These are phyloP conservation scores for Starmerella asiatica DNA, from an alignment of 805 yeast species.

Conservation along the genomic window DNA sequence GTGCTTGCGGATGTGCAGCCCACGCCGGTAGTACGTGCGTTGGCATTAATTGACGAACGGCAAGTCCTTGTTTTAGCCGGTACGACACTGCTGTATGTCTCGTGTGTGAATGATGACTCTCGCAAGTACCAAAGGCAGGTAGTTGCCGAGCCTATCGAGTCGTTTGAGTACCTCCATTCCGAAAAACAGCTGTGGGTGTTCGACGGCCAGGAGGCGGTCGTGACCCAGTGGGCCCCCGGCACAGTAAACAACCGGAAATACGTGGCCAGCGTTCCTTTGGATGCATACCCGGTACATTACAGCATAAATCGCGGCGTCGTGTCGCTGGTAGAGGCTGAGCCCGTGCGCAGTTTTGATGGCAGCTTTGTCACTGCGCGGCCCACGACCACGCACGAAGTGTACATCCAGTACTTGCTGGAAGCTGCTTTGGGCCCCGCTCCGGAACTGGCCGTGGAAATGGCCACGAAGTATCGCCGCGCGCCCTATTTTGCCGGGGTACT, in stretches of 20 bases:
- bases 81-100: constrained; percentile 26
- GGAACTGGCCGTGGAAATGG: constrained; percentile 20
- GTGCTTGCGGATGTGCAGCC: constrained; percentile 24
- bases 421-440: constrained; percentile 18
- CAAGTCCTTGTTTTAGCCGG: constrained; percentile 27
- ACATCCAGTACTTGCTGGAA: constrained; percentile 25
- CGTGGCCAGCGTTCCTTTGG: constrained; percentile 25
- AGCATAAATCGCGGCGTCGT: constrained; percentile 36
- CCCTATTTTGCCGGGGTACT: constrained; percentile 32
- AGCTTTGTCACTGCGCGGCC: constrained; percentile 25
- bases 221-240: constrained; percentile 9
- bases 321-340: constrained; percentile 38
- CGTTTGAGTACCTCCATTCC: constrained; percentile 22
- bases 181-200: constrained; percentile 30
- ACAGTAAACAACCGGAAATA: constrained; percentile 2
- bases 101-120: constrained; percentile 10
- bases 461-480: constrained; percentile 24
- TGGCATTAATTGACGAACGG: constrained; percentile 18
- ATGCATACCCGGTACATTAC: constrained; percentile 39
- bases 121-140: constrained; percentile 22
- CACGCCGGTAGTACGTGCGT: constrained; percentile 28
- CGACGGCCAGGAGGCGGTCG: constrained; percentile 27
- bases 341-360: constrained; percentile 26
- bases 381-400: constrained; percentile 25
- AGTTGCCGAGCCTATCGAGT: constrained; percentile 29